Conservation (phyloP, 768 basidiomycete species). For the Russula emetica region DNA sequence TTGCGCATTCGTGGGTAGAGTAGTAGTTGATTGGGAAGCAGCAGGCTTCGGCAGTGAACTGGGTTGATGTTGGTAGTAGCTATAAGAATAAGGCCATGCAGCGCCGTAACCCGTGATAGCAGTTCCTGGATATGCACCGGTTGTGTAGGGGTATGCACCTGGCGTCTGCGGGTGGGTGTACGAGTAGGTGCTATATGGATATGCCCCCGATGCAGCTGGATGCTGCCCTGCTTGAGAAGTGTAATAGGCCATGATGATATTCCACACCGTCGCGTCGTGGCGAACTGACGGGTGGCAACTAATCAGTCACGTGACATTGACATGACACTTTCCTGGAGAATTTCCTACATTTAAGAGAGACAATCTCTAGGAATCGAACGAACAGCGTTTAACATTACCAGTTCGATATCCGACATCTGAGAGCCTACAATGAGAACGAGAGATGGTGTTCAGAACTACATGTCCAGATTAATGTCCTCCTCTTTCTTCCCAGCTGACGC, state of each 20-base stretch:
- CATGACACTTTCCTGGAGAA: no score
- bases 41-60: slow-evolving; percentile 28
- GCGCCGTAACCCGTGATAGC: slow-evolving; percentile 63
- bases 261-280: background rate
- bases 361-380: no score
- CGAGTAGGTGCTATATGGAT: slow-evolving; percentile 61
- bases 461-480: slow-evolving; percentile 32
- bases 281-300: no score
- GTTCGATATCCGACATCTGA: background rate
- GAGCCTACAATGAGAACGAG: background rate
- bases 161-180: slow-evolving; percentile 36
- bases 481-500: slow-evolving; percentile 45
- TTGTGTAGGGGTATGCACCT: slow-evolving; percentile 48
- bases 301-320: background rate
- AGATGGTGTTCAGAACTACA: background rate
- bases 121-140: slow-evolving; percentile 51
- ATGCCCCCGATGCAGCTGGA: slow-evolving; percentile 47
- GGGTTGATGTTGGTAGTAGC: slow-evolving; percentile 41
- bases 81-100: slow-evolving; percentile 64
- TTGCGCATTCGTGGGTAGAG: slow-evolving; percentile 27
- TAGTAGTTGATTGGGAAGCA: slow-evolving; percentile 26
- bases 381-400: no score
- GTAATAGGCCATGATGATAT: slow-evolving; percentile 34
- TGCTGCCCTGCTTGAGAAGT: slow-evolving; percentile 29
- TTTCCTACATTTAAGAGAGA: no score